Base-by-base conservation (phyloP, 306 rosid species). In the Sophora flavescens region DNA sequence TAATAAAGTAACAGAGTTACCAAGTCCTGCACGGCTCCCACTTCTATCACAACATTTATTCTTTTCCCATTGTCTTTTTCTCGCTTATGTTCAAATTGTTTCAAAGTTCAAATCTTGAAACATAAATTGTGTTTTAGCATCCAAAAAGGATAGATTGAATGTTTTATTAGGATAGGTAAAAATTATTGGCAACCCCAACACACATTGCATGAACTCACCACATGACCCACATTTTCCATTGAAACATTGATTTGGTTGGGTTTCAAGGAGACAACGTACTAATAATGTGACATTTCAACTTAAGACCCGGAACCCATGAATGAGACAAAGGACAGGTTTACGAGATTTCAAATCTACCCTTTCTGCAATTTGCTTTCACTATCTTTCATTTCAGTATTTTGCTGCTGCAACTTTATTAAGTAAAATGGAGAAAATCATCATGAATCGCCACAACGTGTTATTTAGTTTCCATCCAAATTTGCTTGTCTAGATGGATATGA, bases 291-390 rank as follows among this genome's bases (percentile, higher is more conserved):
- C 61, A 63, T 50, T 16, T 62, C 59, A 42, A 53, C 30, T 41
- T 33, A 52, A 39, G 11, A 41, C 22, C 50, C 70, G 65, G 66
- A 78, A 60, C 64, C 57, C 70, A 59, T 63, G 66, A 48, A 56
- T 36, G 76, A 38, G 58, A 48, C 76, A 66, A 0, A 80, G 76
- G 35, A 45, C 58, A 26, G 30, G 17, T 39, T 39, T 42, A 0
- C 15, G 18, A 81, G 72, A 75, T 81, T 81, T 81, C 68, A 81
- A 75, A 68, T 78, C 63, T 68, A 35, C 18, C 63, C 63, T 71
- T 70, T 77, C 69, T 17, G 13, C 47, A 30, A 32, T 12, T 36
- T 57, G 61, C 50, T 68, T 59, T 75, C 74, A 81, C 71, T 64
- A 68, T 53, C 76, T 4, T 56, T 33, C 57, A 45, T 65, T 63